Evolutionary conservation across 352 stramenopile species (phyloP), one percentile per base, ranked within the genome.

Genomic region (Phytophthora europaea): DNA sequence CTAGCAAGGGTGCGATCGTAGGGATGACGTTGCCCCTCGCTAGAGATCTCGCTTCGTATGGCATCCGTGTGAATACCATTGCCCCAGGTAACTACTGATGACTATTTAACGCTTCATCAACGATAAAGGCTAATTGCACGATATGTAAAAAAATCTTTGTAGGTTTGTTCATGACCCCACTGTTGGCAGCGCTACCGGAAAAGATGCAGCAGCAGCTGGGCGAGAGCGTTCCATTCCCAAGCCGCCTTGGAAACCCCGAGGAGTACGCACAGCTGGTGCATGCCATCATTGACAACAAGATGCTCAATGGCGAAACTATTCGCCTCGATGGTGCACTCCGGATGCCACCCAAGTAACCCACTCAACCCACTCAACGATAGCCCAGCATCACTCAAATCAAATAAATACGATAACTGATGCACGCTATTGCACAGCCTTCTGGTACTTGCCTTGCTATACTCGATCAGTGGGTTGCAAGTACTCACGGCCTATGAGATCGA

Each of bases 251-350:
- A 18, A 86, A 97, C 40, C 97, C 98, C 15, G 87, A 97, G 61
- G 97, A 99, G 78, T 99, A 97, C 81, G 98, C 96, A 12, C 87
- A 98, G 65, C 83, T 99, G 36, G 97, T 98, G 56, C 91, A 97
- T 61, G 75, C 85, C 23, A 99, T 99, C 75, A 92, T 99, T 62
- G 89, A 98, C 65, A 99, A 99, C 88, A 94, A 93, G 65, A 99
- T 99, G 94, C 83, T 99, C 50, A 99, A 99, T 76, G 98, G 98
- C 59, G 97, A 99, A 81, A 93, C 96, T 2, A 99, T 99, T 77
- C 93, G 98, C 45, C 85, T 99, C 26, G 98, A 99, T 79, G 98
- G 98, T 34, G 98, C 94, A 9, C 79, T 99, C 22, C 90, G 98
- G 58, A 99, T 99, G 97, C 91, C 89, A 20, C 91, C 91, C 34